These are phyloP conservation scores for Epichloe typhina DNA, from an alignment of 2,329 filamentous ascomycete species.

Conservation along the genomic window DNA sequence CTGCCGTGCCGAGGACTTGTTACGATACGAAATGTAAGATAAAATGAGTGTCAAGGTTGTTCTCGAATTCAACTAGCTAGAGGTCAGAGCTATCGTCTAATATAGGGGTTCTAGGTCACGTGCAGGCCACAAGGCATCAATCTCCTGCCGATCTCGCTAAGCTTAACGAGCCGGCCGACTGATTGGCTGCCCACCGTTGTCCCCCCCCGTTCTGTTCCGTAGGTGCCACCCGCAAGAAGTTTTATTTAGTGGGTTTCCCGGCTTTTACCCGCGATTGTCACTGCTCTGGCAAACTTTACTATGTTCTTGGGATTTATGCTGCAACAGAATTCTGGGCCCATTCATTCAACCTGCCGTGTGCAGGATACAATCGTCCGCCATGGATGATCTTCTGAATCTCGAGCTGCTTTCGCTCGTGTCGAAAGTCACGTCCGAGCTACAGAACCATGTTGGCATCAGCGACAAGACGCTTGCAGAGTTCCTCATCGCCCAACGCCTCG, in stretches of 20 bases:
- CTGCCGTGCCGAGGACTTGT: too few relatives aligned
- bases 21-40: too few relatives aligned
- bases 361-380: constrained; percentile 26
- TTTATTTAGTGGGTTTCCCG: not conserved
- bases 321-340: not conserved
- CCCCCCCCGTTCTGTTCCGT: too few relatives aligned
- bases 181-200: too few relatives aligned
- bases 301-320: not conserved
- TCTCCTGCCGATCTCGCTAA: too few relatives aligned
- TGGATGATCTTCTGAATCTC: constrained; percentile 86
- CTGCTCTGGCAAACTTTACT: not conserved
- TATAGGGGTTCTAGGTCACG: too few relatives aligned
- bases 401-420: constrained; percentile 90
- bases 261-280: not conserved
- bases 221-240: not conserved
- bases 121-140: too few relatives aligned
- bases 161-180: too few relatives aligned
- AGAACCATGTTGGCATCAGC: constrained; percentile 82
- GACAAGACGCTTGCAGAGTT: constrained; percentile 96
- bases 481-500: constrained; percentile 76
- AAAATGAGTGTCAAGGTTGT: too few relatives aligned
- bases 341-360: not conserved
- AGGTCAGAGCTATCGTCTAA: too few relatives aligned
- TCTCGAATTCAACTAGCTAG: too few relatives aligned
- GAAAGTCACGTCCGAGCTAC: constrained; percentile 84